Conservation (phyloP, 2,329 filamentous ascomycete genomes). For the Dactylella cylindrospora region DNA sequence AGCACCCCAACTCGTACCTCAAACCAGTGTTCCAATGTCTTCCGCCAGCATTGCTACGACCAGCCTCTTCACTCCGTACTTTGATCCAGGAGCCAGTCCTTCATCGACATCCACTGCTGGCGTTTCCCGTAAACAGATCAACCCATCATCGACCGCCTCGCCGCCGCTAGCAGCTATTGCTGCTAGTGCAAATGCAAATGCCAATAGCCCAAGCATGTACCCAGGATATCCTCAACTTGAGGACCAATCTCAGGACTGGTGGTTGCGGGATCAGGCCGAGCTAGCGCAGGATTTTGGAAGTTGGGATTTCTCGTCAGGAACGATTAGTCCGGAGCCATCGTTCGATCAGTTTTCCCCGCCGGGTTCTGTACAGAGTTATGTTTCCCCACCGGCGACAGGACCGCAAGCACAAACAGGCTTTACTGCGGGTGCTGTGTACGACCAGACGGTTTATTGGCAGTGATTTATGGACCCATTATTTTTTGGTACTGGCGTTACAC, state of each 20-base stretch:
- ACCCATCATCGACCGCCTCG: slow-evolving; percentile 46
- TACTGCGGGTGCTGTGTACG: background rate
- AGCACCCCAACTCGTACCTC: slow-evolving; percentile 14
- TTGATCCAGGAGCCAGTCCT: slow-evolving; percentile 35
- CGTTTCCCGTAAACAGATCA: too few species aligned
- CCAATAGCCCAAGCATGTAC: slow-evolving; percentile 44
- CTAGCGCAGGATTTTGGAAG: slow-evolving; percentile 61
- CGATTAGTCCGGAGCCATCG: slow-evolving; percentile 36
- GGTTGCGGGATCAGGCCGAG: slow-evolving; percentile 64
- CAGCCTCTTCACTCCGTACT: slow-evolving; percentile 34
- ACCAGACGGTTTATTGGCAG: slow-evolving; percentile 32
- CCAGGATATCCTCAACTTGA: slow-evolving; percentile 47
- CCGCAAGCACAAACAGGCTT: slow-evolving; percentile 25
- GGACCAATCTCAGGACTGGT: slow-evolving; percentile 61
- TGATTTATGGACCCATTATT: background rate
- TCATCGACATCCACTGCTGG: background rate
- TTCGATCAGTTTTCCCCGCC: slow-evolving; percentile 36
- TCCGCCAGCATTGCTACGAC: slow-evolving; percentile 10
- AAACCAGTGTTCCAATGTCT: slow-evolving; percentile 4
- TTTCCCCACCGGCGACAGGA: slow-evolving; percentile 20
- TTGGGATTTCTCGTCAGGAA: slow-evolving; percentile 41
- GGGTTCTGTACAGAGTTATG: slow-evolving; percentile 19
- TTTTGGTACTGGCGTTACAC: too few species aligned
- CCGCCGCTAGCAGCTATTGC: slow-evolving; percentile 32
- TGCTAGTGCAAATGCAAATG: slow-evolving; percentile 10